These are phyloP conservation scores for Phaeosphaeriaceae sp. DNA, from an alignment of 2,329 filamentous ascomycete genomes.

Conservation along the genomic window DNA sequence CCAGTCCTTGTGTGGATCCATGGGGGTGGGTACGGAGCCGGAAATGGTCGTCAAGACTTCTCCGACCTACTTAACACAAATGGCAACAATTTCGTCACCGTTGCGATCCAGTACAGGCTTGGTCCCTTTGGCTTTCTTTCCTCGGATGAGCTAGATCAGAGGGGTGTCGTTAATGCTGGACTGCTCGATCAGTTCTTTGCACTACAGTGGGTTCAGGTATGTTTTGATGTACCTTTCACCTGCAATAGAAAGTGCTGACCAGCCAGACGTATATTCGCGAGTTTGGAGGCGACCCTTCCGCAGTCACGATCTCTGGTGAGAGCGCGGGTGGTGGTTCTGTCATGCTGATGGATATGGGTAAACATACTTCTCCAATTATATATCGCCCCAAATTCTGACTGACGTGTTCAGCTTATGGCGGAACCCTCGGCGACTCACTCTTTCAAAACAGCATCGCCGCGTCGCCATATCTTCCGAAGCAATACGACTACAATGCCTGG, in stretches of 20 bases:
- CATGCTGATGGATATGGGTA: conserved; percentile 12
- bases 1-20: conserved; percentile 39
- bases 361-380: not conserved
- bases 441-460: conserved; percentile 48
- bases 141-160: conserved; percentile 44
- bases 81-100: conserved; percentile 55
- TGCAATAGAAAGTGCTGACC: not conserved
- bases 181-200: conserved; percentile 58
- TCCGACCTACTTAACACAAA: conserved; percentile 53
- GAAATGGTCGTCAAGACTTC: conserved; percentile 46
- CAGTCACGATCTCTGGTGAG: conserved; percentile 46
- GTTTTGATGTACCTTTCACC: not conserved
- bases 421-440: conserved; percentile 38
- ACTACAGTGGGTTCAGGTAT: conserved; percentile 57
- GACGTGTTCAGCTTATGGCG: conserved; percentile 44
- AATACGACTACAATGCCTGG: conserved; percentile 59
- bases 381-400: not conserved
- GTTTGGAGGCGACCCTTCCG: conserved; percentile 24
- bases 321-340: conserved; percentile 38
- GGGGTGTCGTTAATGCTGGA: conserved; percentile 49
- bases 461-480: conserved; percentile 63
- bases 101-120: conserved; percentile 41
- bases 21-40: conserved; percentile 44
- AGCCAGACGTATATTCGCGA: conserved; percentile 51
- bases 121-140: conserved; percentile 55